Conservation (phyloP, 73 alveolate species). For the Stentor coeruleus region DNA sequence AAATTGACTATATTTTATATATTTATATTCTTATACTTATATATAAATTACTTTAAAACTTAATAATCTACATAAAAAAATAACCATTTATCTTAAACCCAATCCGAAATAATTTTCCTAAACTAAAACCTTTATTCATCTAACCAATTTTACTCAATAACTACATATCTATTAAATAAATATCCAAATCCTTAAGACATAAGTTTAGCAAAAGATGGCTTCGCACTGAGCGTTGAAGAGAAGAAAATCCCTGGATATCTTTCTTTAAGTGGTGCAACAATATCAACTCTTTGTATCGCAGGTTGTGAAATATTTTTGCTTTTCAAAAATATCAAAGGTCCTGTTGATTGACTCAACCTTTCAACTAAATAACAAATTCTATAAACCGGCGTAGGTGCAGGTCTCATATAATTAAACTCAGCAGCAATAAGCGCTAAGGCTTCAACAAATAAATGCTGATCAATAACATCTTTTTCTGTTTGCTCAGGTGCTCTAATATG, state of each 20-base stretch:
- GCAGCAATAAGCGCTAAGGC: conserved; percentile 65
- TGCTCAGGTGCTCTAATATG: conserved; percentile 21
- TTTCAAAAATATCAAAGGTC: conserved; percentile 48
- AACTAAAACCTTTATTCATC: too few species aligned
- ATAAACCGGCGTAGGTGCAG: conserved; percentile 51
- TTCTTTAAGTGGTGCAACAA: conserved; percentile 22
- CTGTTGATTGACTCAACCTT: conserved; percentile 62
- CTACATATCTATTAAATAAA: too few species aligned
- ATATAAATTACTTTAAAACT: too few species aligned
- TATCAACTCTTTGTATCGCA: conserved; percentile 19
- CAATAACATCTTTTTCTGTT: conserved; percentile 45
- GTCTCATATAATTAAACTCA: conserved; percentile 53
- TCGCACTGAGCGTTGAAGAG: neutral
- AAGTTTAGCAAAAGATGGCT: conserved; percentile 3
- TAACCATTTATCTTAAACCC: too few species aligned
- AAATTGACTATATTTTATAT: too few species aligned
- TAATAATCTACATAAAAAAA: too few species aligned
- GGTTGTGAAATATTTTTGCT: conserved; percentile 49
- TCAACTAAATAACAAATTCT: conserved; percentile 55
- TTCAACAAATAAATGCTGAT: conserved; percentile 73
- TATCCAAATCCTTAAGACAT: neutral
- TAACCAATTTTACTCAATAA: too few species aligned
- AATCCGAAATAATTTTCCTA: too few species aligned
- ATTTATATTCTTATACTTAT: too few species aligned
- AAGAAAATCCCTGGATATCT: conserved; percentile 30